Evolutionary conservation across 2,329 filamentous ascomycete species (phyloP).

Genomic region (Diplodia corticola): DNA sequence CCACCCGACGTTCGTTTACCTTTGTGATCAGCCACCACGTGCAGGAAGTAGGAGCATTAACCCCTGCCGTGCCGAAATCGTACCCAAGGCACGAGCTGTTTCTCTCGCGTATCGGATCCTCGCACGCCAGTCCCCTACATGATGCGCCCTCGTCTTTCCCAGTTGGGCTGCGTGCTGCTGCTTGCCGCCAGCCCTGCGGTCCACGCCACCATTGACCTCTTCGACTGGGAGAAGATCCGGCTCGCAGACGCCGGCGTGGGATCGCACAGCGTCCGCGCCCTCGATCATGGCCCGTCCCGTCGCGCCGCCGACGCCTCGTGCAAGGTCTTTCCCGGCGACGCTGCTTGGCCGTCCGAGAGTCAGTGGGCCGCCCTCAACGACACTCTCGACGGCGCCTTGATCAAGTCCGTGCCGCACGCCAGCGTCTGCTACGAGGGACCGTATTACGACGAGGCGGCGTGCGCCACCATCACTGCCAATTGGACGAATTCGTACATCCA

Average conservation of each 20-base stretch:
- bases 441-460: constrained; percentile 32
- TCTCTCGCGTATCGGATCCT: constrained; percentile 15
- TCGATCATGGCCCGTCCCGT: neutral
- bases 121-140: neutral
- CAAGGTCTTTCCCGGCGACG: constrained; percentile 51
- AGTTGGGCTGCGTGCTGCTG: constrained; percentile 3
- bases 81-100: neutral
- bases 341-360: constrained; percentile 50
- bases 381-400: constrained; percentile 46
- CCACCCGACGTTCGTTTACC: constrained; percentile 2
- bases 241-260: neutral
- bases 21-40: neutral
- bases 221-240: constrained; percentile 18
- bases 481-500: constrained; percentile 35
- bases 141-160: constrained; percentile 7
- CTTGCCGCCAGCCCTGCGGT: constrained; percentile 8
- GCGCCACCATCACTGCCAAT: constrained; percentile 29
- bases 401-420: constrained; percentile 48
- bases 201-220: constrained; percentile 1
- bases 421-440: constrained; percentile 47
- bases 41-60: neutral
- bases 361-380: constrained; percentile 52
- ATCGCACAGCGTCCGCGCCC: neutral
- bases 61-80: neutral
- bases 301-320: constrained; percentile 34